phyloP scores from a whole-genome alignment of 208 protist genomes.

The Tritrichomonas foetus region DNA sequence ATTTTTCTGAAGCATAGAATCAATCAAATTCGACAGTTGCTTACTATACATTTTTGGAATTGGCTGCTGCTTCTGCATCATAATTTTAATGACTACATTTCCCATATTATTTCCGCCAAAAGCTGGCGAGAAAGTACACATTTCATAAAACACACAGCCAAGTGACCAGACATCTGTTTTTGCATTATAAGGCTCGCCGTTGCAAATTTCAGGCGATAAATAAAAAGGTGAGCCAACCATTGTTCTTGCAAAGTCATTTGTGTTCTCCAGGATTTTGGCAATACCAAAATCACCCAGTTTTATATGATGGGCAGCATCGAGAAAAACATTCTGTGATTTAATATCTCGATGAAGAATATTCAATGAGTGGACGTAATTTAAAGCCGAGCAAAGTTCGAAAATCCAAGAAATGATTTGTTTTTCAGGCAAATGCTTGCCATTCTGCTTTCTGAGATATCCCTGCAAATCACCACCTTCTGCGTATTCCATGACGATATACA shows the following conservation, averaged over 20 bases:
- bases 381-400: conserved; percentile 55
- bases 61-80: background rate
- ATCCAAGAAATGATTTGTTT: conserved; percentile 55
- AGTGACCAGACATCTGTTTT: conserved; percentile 44
- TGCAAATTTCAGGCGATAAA: conserved; percentile 43
- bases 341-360: conserved; percentile 65
- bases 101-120: conserved; percentile 39
- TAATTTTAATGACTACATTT: background rate
- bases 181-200: conserved; percentile 5
- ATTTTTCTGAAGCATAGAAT: background rate
- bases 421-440: background rate
- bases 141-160: conserved; percentile 24
- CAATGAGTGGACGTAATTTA: conserved; percentile 61
- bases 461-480: background rate
- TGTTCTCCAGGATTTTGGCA: background rate
- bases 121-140: background rate
- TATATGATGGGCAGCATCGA: background rate
- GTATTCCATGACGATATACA: conserved; percentile 20
- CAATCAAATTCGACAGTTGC: background rate
- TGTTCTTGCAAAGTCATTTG: conserved; percentile 3
- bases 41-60: background rate
- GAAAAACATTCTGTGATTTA: conserved; percentile 41
- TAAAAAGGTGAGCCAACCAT: conserved; percentile 40
- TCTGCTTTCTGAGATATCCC: background rate
- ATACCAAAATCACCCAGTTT: conserved; percentile 43